Evolutionary conservation across 768 basidiomycete species (phyloP).

Genomic region (Hericium rajendrae): DNA sequence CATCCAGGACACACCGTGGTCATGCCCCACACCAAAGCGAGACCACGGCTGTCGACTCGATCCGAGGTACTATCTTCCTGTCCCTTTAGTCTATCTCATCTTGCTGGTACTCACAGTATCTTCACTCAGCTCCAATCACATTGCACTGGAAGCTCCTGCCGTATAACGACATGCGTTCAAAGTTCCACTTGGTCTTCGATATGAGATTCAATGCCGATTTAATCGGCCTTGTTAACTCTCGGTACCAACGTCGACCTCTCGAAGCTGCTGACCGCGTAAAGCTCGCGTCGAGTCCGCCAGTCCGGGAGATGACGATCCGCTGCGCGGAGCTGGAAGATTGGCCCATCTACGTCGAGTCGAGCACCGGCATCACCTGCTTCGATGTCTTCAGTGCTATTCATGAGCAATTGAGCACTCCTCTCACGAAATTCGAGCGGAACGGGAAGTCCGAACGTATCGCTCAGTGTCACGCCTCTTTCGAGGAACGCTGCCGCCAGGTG

Average conservation of each 20-base stretch:
- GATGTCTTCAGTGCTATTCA: constrained; percentile 55
- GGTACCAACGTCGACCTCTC: constrained; percentile 19
- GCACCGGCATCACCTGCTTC: constrained; percentile 37
- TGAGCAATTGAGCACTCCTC: constrained; percentile 32
- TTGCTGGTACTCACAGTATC: not conserved
- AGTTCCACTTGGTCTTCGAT: constrained; percentile 39
- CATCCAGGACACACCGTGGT: too few species aligned
- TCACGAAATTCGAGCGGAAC: constrained; percentile 36
- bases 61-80: too few species aligned
- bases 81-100: too few species aligned
- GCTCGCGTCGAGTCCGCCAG: constrained; percentile 31
- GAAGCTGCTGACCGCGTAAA: constrained; percentile 31
- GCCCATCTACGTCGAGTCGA: constrained; percentile 31
- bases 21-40: not conserved
- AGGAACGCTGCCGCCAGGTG: constrained; percentile 26
- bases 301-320: constrained; percentile 42
- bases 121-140: constrained; percentile 26
- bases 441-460: constrained; percentile 14
- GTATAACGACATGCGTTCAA: constrained; percentile 23
- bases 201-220: constrained; percentile 25
- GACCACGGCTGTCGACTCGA: not conserved
- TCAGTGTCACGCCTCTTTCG: constrained; percentile 33
- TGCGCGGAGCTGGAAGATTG: constrained; percentile 31
- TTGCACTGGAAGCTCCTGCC: constrained; percentile 43
- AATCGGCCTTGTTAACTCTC: constrained; percentile 18